Evolutionary conservation across 352 stramenopile species (phyloP).

Genomic region (Phytophthora foliorum): DNA sequence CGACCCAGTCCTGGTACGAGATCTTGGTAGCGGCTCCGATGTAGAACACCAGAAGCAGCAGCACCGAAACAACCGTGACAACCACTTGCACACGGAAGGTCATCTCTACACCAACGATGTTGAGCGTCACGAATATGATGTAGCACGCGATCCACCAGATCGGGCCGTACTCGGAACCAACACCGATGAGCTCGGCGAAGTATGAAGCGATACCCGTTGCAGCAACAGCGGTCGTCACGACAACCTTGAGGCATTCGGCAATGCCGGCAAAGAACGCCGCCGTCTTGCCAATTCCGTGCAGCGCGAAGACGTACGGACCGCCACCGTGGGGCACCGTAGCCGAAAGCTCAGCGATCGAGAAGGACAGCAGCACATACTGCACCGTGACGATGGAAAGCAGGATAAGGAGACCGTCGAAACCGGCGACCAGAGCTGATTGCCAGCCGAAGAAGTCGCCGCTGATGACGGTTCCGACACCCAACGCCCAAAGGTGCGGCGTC

Average conservation of each 20-base stretch:
- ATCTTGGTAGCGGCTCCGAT: constrained; percentile 56
- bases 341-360: constrained; percentile 73
- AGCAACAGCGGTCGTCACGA: constrained; percentile 61
- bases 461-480: constrained; percentile 69
- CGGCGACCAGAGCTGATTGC: constrained; percentile 59
- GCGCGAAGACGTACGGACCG: constrained; percentile 68
- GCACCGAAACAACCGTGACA: constrained; percentile 56
- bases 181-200: constrained; percentile 56
- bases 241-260: constrained; percentile 65
- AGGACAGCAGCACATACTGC: constrained; percentile 70
- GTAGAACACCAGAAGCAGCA: constrained; percentile 68
- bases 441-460: constrained; percentile 73
- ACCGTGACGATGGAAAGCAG: constrained; percentile 65
- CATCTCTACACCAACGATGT: constrained; percentile 65
- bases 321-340: constrained; percentile 59
- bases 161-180: constrained; percentile 43
- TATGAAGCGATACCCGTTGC: constrained; percentile 68
- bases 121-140: constrained; percentile 64
- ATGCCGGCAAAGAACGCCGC: constrained; percentile 68
- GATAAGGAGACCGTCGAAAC: constrained; percentile 66
- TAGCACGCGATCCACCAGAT: constrained; percentile 73
- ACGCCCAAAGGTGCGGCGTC: constrained; percentile 63
- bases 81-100: constrained; percentile 71
- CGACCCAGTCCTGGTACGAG: constrained; percentile 63
- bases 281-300: constrained; percentile 59